Conservation (phyloP, 371 early-diverging fungal genomes). For the Syncephalastrum racemosum region DNA sequence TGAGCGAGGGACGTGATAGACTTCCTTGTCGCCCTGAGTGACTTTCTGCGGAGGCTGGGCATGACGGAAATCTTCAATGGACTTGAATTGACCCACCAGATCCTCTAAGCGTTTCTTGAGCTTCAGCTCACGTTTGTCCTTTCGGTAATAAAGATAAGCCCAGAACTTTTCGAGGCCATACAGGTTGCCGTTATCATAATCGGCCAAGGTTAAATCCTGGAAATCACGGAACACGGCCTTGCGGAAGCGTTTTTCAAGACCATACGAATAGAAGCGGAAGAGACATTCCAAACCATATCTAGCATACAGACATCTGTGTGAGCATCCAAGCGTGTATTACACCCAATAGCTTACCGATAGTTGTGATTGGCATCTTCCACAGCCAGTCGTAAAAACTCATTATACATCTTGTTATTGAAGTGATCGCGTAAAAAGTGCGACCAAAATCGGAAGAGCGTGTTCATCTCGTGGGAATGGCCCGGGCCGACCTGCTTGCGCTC, state of each 20-base stretch:
- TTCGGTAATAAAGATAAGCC: conserved; percentile 91
- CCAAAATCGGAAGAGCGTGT: conserved; percentile 98
- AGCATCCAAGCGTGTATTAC: not conserved
- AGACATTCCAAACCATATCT: conserved; percentile 93
- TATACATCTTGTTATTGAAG: conserved; percentile 91
- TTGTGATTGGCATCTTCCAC: conserved; percentile 89
- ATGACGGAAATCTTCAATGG: conserved; percentile 72
- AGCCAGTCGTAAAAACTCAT: conserved; percentile 88
- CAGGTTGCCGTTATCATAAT: conserved; percentile 71
- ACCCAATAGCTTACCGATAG: conserved; percentile 59
- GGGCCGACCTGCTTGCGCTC: conserved; percentile 90
- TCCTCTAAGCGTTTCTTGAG: conserved; percentile 63
- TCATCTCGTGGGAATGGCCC: conserved; percentile 97
- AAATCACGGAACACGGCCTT: conserved; percentile 87
- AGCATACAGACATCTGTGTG: not conserved
- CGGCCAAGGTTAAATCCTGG: conserved; percentile 76
- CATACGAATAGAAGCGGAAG: conserved; percentile 96
- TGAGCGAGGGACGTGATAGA: too few relatives aligned
- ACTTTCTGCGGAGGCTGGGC: conserved; percentile 28
- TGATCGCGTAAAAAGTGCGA: conserved; percentile 96
- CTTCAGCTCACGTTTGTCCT: conserved; percentile 75
- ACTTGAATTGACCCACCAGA: conserved; percentile 66
- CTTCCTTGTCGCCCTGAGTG: too few relatives aligned
- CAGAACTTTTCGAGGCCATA: conserved; percentile 97
- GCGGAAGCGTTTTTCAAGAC: conserved; percentile 88